A percentile compares a stretch with the other conserved stretches of the same genome.
phyloP scores from a whole-genome alignment of 2,329 filamentous ascomycete genomes.

The Hypoxylon sp. region DNA sequence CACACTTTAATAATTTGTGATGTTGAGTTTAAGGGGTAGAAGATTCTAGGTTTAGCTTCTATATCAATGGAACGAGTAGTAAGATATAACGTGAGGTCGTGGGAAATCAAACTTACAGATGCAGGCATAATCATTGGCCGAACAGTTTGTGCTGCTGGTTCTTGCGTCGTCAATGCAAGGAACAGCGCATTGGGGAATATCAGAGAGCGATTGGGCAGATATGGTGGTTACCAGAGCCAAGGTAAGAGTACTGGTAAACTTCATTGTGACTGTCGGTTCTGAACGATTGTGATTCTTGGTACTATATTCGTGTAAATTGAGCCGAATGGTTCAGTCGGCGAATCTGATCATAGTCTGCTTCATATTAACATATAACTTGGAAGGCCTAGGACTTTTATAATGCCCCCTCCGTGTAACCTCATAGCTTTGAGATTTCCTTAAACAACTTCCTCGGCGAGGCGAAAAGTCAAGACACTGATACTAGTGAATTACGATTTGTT shows the following conservation, averaged over 20 bases:
- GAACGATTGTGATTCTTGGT: too few relatives aligned
- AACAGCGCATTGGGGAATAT: slow-evolving; percentile 39
- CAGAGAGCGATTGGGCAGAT: slow-evolving; percentile 38
- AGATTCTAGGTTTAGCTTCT: too few relatives aligned
- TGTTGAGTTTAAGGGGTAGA: too few relatives aligned
- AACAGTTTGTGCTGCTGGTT: slow-evolving; percentile 31
- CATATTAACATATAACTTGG: too few relatives aligned
- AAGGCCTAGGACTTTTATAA: not conserved
- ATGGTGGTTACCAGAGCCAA: slow-evolving; percentile 34
- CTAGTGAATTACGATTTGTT: slow-evolving; percentile 3
- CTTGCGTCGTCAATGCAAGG: slow-evolving; percentile 38
- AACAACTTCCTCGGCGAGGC: not conserved
- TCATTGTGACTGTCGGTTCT: not conserved
- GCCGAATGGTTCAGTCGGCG: too few relatives aligned
- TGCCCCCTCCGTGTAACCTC: not conserved
- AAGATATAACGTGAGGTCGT: not conserved
- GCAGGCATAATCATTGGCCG: slow-evolving; percentile 37
- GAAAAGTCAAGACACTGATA: not conserved
- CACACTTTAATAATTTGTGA: too few relatives aligned
- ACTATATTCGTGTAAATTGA: too few relatives aligned
- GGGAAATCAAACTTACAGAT: slow-evolving; percentile 36
- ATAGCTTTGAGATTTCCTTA: not conserved
- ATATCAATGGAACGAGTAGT: too few relatives aligned
- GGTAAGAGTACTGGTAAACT: slow-evolving; percentile 15
- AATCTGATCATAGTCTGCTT: too few relatives aligned